phyloP scores from a whole-genome alignment of 306 rosid genomes.

The Crataegus laevigata region DNA sequence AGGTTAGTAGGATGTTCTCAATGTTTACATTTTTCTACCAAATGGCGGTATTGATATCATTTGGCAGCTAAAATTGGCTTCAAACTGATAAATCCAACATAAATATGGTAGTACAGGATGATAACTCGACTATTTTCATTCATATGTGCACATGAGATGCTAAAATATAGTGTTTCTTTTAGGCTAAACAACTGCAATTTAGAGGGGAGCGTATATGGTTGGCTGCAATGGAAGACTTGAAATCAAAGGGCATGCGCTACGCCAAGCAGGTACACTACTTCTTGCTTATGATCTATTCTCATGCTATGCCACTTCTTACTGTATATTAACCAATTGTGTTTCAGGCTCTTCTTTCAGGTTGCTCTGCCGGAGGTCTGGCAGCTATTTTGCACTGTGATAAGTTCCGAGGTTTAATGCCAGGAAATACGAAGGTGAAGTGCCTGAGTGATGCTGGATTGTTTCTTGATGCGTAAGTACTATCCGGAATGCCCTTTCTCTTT shows the following conservation, averaged over 20 bases:
- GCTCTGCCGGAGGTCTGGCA: constrained; percentile 99
- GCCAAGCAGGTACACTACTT: constrained; percentile 60
- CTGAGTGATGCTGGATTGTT: constrained; percentile 94
- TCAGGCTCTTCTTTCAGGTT: constrained; percentile 94
- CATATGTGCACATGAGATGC: not conserved
- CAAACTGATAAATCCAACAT: not conserved
- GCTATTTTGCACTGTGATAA: constrained; percentile 87
- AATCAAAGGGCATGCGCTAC: constrained; percentile 72
- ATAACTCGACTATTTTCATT: not conserved
- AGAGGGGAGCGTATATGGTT: constrained; percentile 88
- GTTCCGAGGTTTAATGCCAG: constrained; percentile 52
- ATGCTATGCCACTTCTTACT: not conserved
- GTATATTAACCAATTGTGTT: not conserved
- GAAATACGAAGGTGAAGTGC: constrained; percentile 71
- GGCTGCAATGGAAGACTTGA: constrained; percentile 88
- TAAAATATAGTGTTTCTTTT: constrained; percentile 4
- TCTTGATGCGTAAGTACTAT: constrained; percentile 68
- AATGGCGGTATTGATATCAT: not conserved
- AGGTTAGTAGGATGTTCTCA: constrained; percentile 32
- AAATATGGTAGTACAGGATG: not conserved
- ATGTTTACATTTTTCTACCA: not conserved
- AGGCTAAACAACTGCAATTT: constrained; percentile 68
- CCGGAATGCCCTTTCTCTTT: constrained; percentile 5
- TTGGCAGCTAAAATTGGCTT: not conserved
- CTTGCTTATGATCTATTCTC: not conserved